These are phyloP conservation scores for Trypethelium eluteriae DNA, from an alignment of 495 filamentous ascomycete species.

Conservation along the genomic window DNA sequence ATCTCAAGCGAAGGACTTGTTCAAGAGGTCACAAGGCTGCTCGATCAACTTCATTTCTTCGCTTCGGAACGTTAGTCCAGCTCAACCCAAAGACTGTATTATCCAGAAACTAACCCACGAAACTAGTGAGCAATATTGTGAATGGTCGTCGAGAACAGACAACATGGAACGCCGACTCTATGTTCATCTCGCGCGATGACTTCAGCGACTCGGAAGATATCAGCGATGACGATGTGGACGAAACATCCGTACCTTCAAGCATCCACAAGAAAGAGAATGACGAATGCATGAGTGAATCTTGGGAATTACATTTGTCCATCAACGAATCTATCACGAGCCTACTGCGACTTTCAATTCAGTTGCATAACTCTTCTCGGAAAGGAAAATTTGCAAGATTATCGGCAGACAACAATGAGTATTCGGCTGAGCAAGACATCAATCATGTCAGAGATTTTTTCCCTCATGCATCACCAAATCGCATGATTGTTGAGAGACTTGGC, in stretches of 20 bases:
- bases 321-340: not conserved
- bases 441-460: not conserved
- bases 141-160: not conserved
- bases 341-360: not conserved
- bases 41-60: not conserved
- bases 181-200: not conserved
- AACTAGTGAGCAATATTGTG: not conserved
- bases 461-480: not conserved
- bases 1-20: not conserved
- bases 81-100: not conserved
- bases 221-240: not conserved
- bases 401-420: not conserved
- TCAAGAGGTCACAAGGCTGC: not conserved
- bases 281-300: not conserved
- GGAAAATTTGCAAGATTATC: not conserved
- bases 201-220: not conserved
- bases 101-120: not conserved
- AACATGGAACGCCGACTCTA: not conserved
- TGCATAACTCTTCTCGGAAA: not conserved
- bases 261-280: not conserved
- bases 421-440: not conserved
- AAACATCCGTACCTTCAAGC: not conserved
- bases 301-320: not conserved
- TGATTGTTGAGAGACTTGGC: conserved; percentile 10
- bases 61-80: not conserved